Base-by-base conservation (phyloP, 345 rosid species). In the Dipteronia dyeriana region DNA sequence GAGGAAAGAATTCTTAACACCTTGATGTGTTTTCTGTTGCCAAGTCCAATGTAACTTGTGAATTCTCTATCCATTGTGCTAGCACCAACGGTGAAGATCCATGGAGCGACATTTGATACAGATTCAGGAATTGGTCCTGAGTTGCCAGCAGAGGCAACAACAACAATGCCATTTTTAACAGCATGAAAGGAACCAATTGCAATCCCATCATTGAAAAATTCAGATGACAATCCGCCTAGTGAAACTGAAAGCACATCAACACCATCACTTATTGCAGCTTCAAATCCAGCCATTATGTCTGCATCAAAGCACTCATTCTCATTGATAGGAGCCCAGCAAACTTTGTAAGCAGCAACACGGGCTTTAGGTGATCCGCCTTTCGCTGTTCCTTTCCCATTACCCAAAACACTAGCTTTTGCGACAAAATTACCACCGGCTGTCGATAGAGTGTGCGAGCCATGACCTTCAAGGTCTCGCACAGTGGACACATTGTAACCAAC, bases 171-270 rank as follows among this genome's bases (percentile, higher is more conserved):
- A 2, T 75, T 66, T 70, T 71, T 70, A 20, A 79, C 81, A 6
- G 91, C 91, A 70, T 88, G 84, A 73, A 86, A 88, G 1, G 87
- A 38, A 10, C 85, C 91, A 23, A 88, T 86, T 5, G 89, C 78
- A 56, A 84, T 29, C 6, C 76, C 66, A 62, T 88, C 86, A 1
- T 47, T 1, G 67, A 75, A 70, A 69, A 74, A 84, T 34, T 88
- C 82, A 0, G 3, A 0, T 2, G 85, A 47, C 0, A 0, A 19
- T 3, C 78, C 84, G 0, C 91, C 89, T 1, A 88, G 61, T 2
- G 91, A 88, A 12, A 83, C 75, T 0, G 89, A 84, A n/a, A 88
- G 38, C 47, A 88, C 87, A 45, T 88, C 91, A 4, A 83, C 89
- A 0, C 89, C 89, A 56, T 88, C 91, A 6, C 49, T 23, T 22